Base-by-base conservation (phyloP, 176 grass and related monocot genomes). In the Triticum timopheevii region DNA sequence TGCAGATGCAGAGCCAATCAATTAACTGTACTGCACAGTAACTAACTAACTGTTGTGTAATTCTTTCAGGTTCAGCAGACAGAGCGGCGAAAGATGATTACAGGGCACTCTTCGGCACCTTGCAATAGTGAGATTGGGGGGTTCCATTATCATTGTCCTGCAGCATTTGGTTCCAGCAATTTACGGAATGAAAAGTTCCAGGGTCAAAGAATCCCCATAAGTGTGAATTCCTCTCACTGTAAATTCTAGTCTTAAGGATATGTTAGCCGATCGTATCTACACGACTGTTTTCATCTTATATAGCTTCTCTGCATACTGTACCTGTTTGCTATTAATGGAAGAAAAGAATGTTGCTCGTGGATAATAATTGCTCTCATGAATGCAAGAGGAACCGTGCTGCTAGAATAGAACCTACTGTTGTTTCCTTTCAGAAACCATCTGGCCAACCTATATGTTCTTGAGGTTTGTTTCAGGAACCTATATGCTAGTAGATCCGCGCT, bases 11-110 rank as follows among this genome's bases (percentile, higher is more conserved):
- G 17, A 40, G 10, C 69, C n/a, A 9, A 12, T 34, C 4, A 56
- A 77, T 22, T 77, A 77, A 81, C 69, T 74, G 20, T 71, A 61
- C 77, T 62, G 4, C 45, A 28, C 5, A 67, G 8, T 91, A 54
- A 87, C 63, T 5, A 27, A 67, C 7, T 91, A 52, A 87, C 64
- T 10, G 49, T 70, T 9, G 2, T 63, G 13, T 70, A 20, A 63
- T 77, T 65, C 63, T 77, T 82, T 71, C 90, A 91, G 86, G 42
- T 79, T 63, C 84, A 25, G 84, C 19, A 11, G 76, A 42, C 45
- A 31, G 33, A 56, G 24, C 35, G 11, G 12, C 30, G 16, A 76
- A 19, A 58, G 73, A 79, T 17, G 75, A 84, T 65, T 42, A 65
- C 3, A 17, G 52, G 9, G 35, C 19, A 19, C 71, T 88, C 31